Percentiles rank a stretch among this genome's conserved stretches.
These are phyloP conservation scores for Dictyostelium citrinum DNA, from an alignment of 78 protist genomes.

Conservation along the genomic window DNA sequence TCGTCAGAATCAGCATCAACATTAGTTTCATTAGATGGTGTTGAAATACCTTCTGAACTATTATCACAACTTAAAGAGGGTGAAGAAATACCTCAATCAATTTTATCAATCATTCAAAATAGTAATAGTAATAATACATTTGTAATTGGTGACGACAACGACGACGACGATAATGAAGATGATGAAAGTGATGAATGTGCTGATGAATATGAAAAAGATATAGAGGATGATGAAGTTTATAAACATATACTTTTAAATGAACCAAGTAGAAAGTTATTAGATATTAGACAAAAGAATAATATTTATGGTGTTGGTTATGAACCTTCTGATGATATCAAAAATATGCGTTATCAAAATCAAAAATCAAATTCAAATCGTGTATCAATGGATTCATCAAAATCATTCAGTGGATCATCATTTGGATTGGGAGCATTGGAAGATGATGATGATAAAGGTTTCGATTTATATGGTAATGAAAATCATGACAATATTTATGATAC, in stretches of 20 bases:
- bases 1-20: background rate
- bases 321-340: constrained; percentile 4
- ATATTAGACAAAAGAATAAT: constrained; percentile 23
- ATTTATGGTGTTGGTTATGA: constrained; percentile 54
- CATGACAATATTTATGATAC: background rate
- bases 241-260: background rate
- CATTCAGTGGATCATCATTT: background rate
- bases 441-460: constrained; percentile 24
- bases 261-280: background rate
- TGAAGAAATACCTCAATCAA: background rate
- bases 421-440: constrained; percentile 32
- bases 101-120: background rate
- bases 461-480: constrained; percentile 16
- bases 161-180: background rate
- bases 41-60: constrained; percentile 11
- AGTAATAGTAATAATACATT: background rate
- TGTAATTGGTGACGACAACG: background rate
- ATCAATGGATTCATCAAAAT: background rate
- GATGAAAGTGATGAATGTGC: background rate
- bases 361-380: background rate
- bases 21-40: background rate
- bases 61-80: constrained; percentile 4
- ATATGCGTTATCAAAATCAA: constrained; percentile 24
- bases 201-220: background rate
- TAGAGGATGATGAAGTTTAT: background rate